phyloP scores from a whole-genome alignment of 768 basidiomycete species.

The Collybia mongolica region DNA sequence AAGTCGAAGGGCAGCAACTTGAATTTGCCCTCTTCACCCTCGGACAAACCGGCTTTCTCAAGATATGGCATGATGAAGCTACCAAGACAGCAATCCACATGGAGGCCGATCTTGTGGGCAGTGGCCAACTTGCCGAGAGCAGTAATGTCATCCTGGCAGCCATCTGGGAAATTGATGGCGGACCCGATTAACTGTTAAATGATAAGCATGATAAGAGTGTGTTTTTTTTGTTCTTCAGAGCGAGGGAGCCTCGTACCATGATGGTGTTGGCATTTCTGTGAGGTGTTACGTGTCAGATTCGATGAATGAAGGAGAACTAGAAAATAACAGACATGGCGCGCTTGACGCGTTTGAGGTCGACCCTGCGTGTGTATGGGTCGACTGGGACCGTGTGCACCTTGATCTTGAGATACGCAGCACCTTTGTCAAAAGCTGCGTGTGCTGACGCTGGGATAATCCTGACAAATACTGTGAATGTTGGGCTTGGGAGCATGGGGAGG shows the following conservation, averaged over 20 bases:
- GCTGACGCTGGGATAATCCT: constrained; percentile 85
- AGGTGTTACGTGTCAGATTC: constrained; percentile 6
- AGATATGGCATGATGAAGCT: constrained; percentile 95
- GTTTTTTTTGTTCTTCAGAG: background rate
- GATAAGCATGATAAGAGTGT: constrained; percentile 1
- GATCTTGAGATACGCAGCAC: constrained; percentile 81
- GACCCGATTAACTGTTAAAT: constrained; percentile 74
- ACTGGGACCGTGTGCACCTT: constrained; percentile 89
- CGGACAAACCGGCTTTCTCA: constrained; percentile 70
- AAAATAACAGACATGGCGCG: constrained; percentile 76
- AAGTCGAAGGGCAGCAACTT: constrained; percentile 84
- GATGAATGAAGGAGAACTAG: background rate
- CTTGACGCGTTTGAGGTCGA: constrained; percentile 70
- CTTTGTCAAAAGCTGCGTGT: constrained; percentile 96
- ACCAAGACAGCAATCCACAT: constrained; percentile 94
- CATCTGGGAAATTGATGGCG: constrained; percentile 82
- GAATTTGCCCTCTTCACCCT: constrained; percentile 52
- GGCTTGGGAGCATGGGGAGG: background rate
- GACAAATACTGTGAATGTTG: background rate
- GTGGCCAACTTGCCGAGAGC: constrained; percentile 74
- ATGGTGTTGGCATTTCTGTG: constrained; percentile 84
- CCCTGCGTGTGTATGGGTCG: constrained; percentile 72
- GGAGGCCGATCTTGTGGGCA: constrained; percentile 76
- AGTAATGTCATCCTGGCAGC: constrained; percentile 84
- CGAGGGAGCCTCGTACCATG: constrained; percentile 46